A percentile compares a stretch with the other conserved stretches of the same genome.
These are phyloP conservation scores for Triglochin maritima DNA, from an alignment of 106 monocot genomes.

Conservation along the genomic window DNA sequence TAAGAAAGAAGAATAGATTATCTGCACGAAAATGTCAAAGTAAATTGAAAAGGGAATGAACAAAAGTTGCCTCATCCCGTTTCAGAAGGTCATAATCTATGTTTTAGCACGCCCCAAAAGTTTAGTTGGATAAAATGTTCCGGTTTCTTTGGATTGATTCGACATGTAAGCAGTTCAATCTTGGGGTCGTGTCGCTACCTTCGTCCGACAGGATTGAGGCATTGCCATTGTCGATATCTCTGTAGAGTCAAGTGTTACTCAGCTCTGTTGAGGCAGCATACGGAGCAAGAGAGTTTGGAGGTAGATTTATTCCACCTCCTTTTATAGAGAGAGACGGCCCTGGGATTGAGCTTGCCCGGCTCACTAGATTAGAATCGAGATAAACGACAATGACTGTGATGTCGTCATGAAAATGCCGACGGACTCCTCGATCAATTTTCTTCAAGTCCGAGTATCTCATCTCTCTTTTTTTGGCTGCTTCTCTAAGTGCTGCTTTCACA, in stretches of 20 bases:
- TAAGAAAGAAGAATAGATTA: no score
- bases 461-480: slow-evolving; percentile 67
- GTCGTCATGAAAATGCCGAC: slow-evolving; percentile 70
- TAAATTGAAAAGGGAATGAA: no score
- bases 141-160: not conserved
- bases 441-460: slow-evolving; percentile 68
- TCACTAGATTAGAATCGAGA: slow-evolving; percentile 37
- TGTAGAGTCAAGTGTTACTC: not conserved
- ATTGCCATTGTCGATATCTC: not conserved
- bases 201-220: not conserved
- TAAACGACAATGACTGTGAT: slow-evolving; percentile 53
- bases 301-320: slow-evolving; percentile 39
- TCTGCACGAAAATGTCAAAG: no score
- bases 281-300: slow-evolving; percentile 32
- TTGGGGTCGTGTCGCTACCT: not conserved
- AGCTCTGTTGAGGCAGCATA: slow-evolving; percentile 15
- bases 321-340: slow-evolving; percentile 35
- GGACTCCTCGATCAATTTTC: slow-evolving; percentile 61
- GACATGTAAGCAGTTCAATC: not conserved
- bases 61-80: no score
- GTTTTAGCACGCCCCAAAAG: no score
- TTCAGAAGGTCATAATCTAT: no score
- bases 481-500: slow-evolving; percentile 45
- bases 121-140: no score
- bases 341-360: slow-evolving; percentile 25